Evolutionary conservation across 352 stramenopile genomes (phyloP), one percentile per base, ranked within the genome.

Genomic region (Globisporangium parvum): DNA sequence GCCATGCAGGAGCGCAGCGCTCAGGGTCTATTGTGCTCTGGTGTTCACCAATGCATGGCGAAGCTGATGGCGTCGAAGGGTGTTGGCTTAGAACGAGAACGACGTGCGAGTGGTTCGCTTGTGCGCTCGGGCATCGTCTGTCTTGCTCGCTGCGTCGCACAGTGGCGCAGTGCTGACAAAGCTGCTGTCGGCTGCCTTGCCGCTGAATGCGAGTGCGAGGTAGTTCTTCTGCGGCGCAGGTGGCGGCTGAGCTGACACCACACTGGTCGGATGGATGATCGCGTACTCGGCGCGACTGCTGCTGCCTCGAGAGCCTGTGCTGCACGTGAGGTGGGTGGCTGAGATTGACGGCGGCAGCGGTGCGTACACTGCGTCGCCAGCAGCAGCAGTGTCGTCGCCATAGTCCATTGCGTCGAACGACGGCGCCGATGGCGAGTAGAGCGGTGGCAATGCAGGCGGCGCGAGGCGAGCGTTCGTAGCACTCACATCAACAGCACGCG

Each of bases 151-250:
- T 14, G 40, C 21, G 10, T 24, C 37, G 46, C 51, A 9, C 0
- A 26, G 20, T 6, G n/a, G 0, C 12, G 21, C 47, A 54, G 55
- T 37, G 24, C 35, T 28, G 40, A 51, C 58, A 1, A 28, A 35
- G 12, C 46, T 21, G 17, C 48, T 62, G 20, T 41, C 74, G 1
- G 60, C 17, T 11, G 52, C 58, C 18, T 48, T 76, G 1, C 60
- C 53, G 47, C 69, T 81, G 55, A 85, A 85, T 9, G 75, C 75
- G 18, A 85, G 60, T 21, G 73, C 70, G 15, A 80, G 47, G 54
- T 81, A 85, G 35, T 82, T 44, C 56, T n/a, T 26, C 31, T 37
- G 31, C 56, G 35, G 46, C 0, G 45, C 23, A 55, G 44, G 42
- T 50, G 4, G 46, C 24, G 52, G 44, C 8, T 60, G 57, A 14